Evolutionary conservation across 306 rosid species (phyloP).

Genomic region (Sindora glabra): DNA sequence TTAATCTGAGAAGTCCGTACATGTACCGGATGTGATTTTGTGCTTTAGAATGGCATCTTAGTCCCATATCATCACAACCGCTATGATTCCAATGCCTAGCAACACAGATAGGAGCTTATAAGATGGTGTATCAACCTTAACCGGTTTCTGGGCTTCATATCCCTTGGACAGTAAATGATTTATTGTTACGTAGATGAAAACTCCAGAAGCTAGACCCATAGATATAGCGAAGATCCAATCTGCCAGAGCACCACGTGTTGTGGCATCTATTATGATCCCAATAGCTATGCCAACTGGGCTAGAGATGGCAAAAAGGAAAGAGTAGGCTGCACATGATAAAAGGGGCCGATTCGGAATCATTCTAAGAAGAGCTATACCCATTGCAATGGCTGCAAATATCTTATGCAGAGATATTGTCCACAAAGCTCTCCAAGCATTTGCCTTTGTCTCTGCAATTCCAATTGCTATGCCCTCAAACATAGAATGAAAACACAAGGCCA

Average conservation of each 20-base stretch:
- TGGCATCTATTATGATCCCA: slow-evolving; percentile 68
- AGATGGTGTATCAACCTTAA: slow-evolving; percentile 31
- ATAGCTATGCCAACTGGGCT: slow-evolving; percentile 72
- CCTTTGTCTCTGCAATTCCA: slow-evolving; percentile 56
- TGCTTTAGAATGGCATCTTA: too few relatives aligned
- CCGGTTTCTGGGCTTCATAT: slow-evolving; percentile 27
- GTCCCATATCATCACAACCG: slow-evolving; percentile 91
- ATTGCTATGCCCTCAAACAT: slow-evolving; percentile 81
- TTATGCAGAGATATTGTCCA: slow-evolving; percentile 85
- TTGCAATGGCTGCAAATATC: slow-evolving; percentile 78
- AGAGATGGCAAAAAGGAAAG: slow-evolving; percentile 68
- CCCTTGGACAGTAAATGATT: slow-evolving; percentile 71
- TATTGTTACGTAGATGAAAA: slow-evolving; percentile 68
- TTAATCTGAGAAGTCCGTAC: too few relatives aligned
- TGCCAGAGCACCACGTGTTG: slow-evolving; percentile 53
- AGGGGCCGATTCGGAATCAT: slow-evolving; percentile 61
- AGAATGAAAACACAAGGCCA: slow-evolving; percentile 72
- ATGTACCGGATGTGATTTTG: too few relatives aligned
- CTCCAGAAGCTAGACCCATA: slow-evolving; percentile 75
- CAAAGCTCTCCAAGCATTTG: slow-evolving; percentile 73
- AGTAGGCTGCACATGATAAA: slow-evolving; percentile 43
- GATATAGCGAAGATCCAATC: slow-evolving; percentile 81
- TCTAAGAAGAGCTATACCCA: slow-evolving; percentile 83
- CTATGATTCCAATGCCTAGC: slow-evolving; percentile 60
- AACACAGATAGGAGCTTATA: slow-evolving; percentile 53